Conservation (phyloP, 805 yeast species). For the Schizosaccharomyces japonicus region DNA sequence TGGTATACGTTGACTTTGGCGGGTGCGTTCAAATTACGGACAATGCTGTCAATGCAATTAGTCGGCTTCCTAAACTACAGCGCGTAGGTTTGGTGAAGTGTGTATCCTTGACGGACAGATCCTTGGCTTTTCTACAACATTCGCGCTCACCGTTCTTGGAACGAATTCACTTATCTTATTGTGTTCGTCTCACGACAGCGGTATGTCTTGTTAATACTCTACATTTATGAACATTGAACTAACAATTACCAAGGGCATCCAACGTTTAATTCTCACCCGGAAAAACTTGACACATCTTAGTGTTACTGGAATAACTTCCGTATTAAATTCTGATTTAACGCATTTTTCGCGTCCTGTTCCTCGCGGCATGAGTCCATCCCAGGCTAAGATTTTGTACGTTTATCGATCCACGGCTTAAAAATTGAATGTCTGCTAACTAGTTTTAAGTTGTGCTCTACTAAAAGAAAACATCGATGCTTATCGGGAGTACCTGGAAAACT, state of each 20-base stretch:
- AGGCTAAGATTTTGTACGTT: conserved; percentile 69
- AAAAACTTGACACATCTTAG: conserved; percentile 76
- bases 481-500: neutral
- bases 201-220: conserved; percentile 3
- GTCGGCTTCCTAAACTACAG: conserved; percentile 53
- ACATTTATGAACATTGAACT: conserved; percentile 17
- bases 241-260: conserved; percentile 24
- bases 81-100: conserved; percentile 90
- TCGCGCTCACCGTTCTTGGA: conserved; percentile 54
- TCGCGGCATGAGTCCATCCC: conserved; percentile 68
- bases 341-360: conserved; percentile 83
- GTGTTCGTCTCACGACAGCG: conserved; percentile 51
- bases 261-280: conserved; percentile 48
- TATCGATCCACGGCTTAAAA: conserved; percentile 16
- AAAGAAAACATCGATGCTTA: neutral
- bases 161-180: conserved; percentile 79
- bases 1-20: conserved; percentile 83
- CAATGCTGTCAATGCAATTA: conserved; percentile 49
- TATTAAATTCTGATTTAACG: conserved; percentile 63
- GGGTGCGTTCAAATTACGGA: conserved; percentile 81
- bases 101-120: conserved; percentile 62
- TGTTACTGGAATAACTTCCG: conserved; percentile 76
- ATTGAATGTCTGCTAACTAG: neutral
- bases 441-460: neutral
- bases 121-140: conserved; percentile 37